A percentile compares a stretch with the other conserved stretches of the same genome.
Conservation (phyloP, 495 filamentous ascomycete species). For the Xylaria longipes region DNA sequence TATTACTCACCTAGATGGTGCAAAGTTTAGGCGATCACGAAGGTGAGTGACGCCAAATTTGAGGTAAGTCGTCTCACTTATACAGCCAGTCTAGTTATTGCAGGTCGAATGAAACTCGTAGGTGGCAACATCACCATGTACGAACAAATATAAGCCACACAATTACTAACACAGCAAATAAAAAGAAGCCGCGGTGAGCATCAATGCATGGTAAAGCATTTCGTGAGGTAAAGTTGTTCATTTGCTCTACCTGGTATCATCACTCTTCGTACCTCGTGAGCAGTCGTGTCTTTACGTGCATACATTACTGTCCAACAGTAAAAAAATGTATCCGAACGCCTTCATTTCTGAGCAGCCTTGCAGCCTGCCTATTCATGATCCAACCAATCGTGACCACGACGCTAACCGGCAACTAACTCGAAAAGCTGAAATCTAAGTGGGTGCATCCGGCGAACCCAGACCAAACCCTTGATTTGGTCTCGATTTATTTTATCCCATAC, state of each 20-base stretch:
- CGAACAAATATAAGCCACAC: not conserved
- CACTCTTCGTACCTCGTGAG: not conserved
- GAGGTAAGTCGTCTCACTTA: not conserved
- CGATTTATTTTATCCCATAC: slow-evolving; percentile 16
- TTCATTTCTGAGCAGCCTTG: not conserved
- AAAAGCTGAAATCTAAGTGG: not conserved
- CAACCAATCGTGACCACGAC: not conserved
- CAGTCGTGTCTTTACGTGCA: not conserved
- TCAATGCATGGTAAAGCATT: not conserved
- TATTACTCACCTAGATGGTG: not conserved
- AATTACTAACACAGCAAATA: not conserved
- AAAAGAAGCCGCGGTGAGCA: not conserved
- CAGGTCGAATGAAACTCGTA: not conserved
- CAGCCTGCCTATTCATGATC: not conserved
- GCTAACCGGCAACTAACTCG: not conserved
- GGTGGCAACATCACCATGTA: not conserved
- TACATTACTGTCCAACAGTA: slow-evolving; percentile 1
- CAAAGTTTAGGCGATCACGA: not conserved
- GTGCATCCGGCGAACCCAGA: not conserved
- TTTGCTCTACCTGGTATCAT: not conserved
- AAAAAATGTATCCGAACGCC: not conserved
- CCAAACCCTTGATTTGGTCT: not conserved
- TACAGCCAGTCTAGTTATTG: not conserved
- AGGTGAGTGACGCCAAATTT: not conserved
- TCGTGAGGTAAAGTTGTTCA: not conserved